Base-by-base conservation (phyloP, 371 early-diverging fungal genomes). In the Mucor sp. region DNA sequence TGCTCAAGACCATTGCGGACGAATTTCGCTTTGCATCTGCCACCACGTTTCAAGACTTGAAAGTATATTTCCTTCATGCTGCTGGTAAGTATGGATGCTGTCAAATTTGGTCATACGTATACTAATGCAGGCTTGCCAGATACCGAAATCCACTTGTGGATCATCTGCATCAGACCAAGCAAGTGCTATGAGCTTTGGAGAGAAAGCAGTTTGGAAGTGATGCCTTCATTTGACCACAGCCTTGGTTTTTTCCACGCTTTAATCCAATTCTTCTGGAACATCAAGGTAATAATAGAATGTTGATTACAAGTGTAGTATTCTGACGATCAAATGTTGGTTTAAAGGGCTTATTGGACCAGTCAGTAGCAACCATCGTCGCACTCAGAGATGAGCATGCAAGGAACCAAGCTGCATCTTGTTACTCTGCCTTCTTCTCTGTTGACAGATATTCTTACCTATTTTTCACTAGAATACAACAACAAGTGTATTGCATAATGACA, bases 141-240 rank as follows among this genome's bases (percentile, higher is more conserved):
- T 41, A 58, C 48, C 30, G 60, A 53, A 23, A 48, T 63, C 1
- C 60, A 63, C 43, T 60, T 63, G 23, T 68, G 59, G 68, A 63
- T 63, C 63, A 30, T 68, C 23, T 59, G 68, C 3, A 63, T 68
- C 23, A 63, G 63, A 43, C 60, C 39, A 63, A 60, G 63, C 48
- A 63, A 55, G 32, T 55, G 63, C 41, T 68, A 44, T 63, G 63
- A 68, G 63, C 59, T 68, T 53, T 68, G 68, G 68, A 59, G 63
- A 17, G 68, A 63, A 59, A 53, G 63, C 41, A 63, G 21, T 43
- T 32, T 68, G 63, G 17, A 50, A 28, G 63, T 63, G n/a, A 63
- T 63, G 41, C 69, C 69, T 30, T 53, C 32, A n/a, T 59, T 68
- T 30, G 69, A 68, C 39, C 55, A 63, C 39, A 68, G 60, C 53